phyloP scores from a whole-genome alignment of 108 stramenopile genomes.

The Aureococcus anophagefferens region DNA sequence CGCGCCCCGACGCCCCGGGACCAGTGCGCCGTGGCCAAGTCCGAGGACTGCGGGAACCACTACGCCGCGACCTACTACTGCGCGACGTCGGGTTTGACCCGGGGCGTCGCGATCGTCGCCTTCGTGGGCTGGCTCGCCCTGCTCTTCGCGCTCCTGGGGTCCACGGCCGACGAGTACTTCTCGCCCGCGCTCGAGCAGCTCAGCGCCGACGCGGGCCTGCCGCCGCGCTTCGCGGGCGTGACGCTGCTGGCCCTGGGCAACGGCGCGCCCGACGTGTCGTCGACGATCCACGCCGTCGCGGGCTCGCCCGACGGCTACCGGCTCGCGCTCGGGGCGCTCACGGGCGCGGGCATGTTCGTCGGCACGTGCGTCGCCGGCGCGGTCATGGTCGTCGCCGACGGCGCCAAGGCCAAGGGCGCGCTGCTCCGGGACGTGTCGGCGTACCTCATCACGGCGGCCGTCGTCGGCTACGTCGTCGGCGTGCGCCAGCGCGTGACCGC shows the following conservation, averaged over 20 bases:
- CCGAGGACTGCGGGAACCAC: background rate
- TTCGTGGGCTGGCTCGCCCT: conserved; percentile 5
- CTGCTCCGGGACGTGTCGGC: conserved; percentile 66
- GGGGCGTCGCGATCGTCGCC: background rate
- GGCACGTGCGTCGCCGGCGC: conserved; percentile 65
- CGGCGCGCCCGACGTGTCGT: conserved; percentile 88
- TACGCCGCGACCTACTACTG: background rate
- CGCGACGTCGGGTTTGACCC: background rate
- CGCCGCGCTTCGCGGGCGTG: conserved; percentile 90
- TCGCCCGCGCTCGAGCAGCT: conserved; percentile 81
- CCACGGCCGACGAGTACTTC: conserved; percentile 92
- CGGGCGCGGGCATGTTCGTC: conserved; percentile 87
- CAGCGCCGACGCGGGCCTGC: conserved; percentile 60
- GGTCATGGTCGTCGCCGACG: conserved; percentile 60
- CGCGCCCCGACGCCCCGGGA: no score
- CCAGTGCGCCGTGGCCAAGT: background rate
- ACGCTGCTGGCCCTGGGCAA: conserved; percentile 89
- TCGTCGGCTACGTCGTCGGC: conserved; percentile 31
- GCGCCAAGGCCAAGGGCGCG: conserved; percentile 69
- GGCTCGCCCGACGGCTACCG: conserved; percentile 61
- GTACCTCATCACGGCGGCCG: conserved; percentile 47
- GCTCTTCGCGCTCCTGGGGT: conserved; percentile 74
- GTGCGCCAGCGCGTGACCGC: background rate
- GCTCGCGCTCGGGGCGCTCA: conserved; percentile 74
- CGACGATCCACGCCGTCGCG: conserved; percentile 71